Base-by-base conservation (phyloP, 352 stramenopile genomes). In the Hyaloperonospora brassicae region DNA sequence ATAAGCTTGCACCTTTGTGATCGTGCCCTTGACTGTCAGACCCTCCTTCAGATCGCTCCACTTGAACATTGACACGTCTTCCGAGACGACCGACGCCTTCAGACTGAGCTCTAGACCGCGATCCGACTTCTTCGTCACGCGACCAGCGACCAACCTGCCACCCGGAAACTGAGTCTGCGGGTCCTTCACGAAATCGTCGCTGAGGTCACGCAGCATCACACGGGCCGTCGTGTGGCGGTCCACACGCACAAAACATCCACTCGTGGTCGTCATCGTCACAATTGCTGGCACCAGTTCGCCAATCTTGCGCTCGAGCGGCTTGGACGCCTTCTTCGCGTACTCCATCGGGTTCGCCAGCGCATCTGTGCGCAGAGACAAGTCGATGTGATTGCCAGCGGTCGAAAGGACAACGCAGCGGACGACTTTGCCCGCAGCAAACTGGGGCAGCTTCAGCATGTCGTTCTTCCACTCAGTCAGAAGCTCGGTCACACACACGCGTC, bases 1-100 rank as follows among this genome's bases (percentile, higher is more conserved):
- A 62, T 98, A 98, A 27, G 76, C 63, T 63, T 98, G 91, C 22
- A 98, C 78, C 61, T 96, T 95, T 13, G 89, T 96, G 62, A 98
- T 94, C 52, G 89, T 97, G 52, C 90, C 95, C 66, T 95, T 98
- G 52, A 98, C 87, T 30, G 93, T 98, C 31, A 85, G 66, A 23
- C 89, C 89, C 25, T 91, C 73, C 55, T 87, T 70, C 35, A 98
- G 76, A 52, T 98, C 88, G 59, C 89, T 85, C 68, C 90, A 94
- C 55, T 81, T 87, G 34, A 98, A 54, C 55, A 86, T 72, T 8
- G 72, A 65, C 42, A 87, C 79, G 51, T 93, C 83, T 35, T 96
- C 78, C n/a, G 96, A 88, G 8, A 98, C 75, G 7, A 96, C 69
- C 5, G 91, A 98, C 50, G 95, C 84, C 73, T 97, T 96, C 38